Evolutionary conservation across 2,329 filamentous ascomycete species (phyloP).

Genomic region (Fusarium decemcellulare): DNA sequence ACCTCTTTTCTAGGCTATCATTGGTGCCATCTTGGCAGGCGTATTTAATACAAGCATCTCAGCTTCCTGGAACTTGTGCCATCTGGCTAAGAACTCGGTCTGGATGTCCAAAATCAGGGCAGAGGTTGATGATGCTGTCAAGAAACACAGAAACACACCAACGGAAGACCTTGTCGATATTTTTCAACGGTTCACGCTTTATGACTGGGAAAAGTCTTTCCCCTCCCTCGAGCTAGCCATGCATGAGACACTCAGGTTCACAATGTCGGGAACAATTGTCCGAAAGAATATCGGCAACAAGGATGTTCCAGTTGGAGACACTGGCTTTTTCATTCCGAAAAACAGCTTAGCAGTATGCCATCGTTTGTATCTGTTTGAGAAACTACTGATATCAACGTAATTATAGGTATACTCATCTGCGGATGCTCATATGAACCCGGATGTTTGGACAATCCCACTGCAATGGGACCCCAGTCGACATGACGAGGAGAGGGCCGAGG

Average conservation of each 20-base stretch:
- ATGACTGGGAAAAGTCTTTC: conserved; percentile 17
- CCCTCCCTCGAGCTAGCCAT: neutral
- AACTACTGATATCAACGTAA: neutral
- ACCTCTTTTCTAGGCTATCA: neutral
- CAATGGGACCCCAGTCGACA: conserved; percentile 19
- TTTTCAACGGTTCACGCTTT: neutral
- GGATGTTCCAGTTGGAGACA: conserved; percentile 2
- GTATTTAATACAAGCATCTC: conserved; percentile 12
- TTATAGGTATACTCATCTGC: conserved; percentile 5
- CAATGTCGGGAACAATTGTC: conserved; percentile 12
- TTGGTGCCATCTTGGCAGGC: conserved; percentile 13
- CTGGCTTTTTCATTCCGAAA: conserved; percentile 6
- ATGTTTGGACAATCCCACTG: neutral
- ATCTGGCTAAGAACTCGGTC: neutral
- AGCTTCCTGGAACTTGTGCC: conserved; percentile 10
- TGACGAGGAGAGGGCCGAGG: neutral
- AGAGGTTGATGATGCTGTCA: conserved; percentile 4
- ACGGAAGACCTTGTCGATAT: neutral
- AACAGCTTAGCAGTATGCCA: conserved; percentile 5
- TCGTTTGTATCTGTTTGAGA: neutral
- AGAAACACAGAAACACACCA: neutral
- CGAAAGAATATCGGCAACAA: conserved; percentile 15
- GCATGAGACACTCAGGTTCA: conserved; percentile 11
- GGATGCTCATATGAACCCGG: conserved; percentile 14
- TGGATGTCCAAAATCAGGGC: conserved; percentile 5